Evolutionary conservation across 306 rosid genomes (phyloP).

Genomic region (Lablab purpureus): DNA sequence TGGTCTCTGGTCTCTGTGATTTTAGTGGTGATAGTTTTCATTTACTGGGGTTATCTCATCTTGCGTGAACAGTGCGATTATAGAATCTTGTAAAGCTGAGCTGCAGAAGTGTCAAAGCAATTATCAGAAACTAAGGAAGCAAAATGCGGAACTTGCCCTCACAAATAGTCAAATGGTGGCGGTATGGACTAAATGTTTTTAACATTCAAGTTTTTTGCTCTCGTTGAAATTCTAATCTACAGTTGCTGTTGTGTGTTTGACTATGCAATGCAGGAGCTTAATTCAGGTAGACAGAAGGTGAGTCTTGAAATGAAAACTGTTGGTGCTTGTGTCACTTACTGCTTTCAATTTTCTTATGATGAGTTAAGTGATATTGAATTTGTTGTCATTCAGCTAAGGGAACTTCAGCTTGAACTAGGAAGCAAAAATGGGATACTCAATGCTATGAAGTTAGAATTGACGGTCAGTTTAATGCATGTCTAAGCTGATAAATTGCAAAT

Average conservation of each 20-base stretch:
- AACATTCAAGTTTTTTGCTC: neutral
- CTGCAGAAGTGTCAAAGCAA: slow-evolving; percentile 61
- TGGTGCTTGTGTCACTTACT: slow-evolving; percentile 25
- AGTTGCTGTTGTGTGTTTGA: slow-evolving; percentile 31
- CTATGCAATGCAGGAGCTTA: slow-evolving; percentile 76
- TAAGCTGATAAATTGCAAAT: slow-evolving; percentile 24
- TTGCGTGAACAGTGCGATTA: slow-evolving; percentile 56
- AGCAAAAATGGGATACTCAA: slow-evolving; percentile 73
- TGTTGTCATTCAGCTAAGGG: slow-evolving; percentile 62
- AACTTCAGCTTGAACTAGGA: slow-evolving; percentile 76
- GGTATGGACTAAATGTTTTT: slow-evolving; percentile 54
- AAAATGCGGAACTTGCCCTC: slow-evolving; percentile 78
- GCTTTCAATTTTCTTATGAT: slow-evolving; percentile 27
- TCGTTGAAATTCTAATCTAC: slow-evolving; percentile 1
- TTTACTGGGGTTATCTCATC: slow-evolving; percentile 46
- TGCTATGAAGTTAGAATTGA: slow-evolving; percentile 54
- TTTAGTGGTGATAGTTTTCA: slow-evolving; percentile 12
- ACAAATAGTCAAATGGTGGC: slow-evolving; percentile 72
- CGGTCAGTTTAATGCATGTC: slow-evolving; percentile 60
- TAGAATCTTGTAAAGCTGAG: slow-evolving; percentile 67
- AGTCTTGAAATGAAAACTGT: slow-evolving; percentile 50
- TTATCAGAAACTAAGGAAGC: slow-evolving; percentile 68
- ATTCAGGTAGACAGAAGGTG: slow-evolving; percentile 76
- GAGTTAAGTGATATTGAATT: slow-evolving; percentile 14
- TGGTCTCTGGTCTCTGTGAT: neutral